Conservation (phyloP, 768 basidiomycete species). For the Russula ochroleuca region DNA sequence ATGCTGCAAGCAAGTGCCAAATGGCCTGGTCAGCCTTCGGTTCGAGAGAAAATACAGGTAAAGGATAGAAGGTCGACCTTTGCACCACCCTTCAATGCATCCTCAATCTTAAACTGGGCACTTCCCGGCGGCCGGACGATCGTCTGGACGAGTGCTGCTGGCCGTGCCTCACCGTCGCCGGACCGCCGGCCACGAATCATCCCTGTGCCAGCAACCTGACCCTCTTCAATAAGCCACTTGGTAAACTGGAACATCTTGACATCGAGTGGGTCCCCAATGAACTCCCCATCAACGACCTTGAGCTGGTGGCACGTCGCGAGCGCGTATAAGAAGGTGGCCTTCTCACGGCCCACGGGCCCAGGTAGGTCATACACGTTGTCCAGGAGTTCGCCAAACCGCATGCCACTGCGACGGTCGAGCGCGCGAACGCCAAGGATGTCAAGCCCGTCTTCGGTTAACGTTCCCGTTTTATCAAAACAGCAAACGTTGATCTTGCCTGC, state of each 20-base stretch:
- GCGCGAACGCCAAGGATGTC: constrained; percentile 93
- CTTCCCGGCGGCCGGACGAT: constrained; percentile 96
- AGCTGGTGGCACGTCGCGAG: constrained; percentile 95
- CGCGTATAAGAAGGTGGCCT: constrained; percentile 85
- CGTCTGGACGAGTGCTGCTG: constrained; percentile 89
- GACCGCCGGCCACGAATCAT: constrained; percentile 61
- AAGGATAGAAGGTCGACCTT: constrained; percentile 48
- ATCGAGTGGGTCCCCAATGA: constrained; percentile 95
- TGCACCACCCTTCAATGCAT: constrained; percentile 79
- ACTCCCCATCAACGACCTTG: constrained; percentile 79
- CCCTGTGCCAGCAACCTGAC: constrained; percentile 62
- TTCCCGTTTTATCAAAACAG: constrained; percentile 99
- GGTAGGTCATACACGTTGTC: constrained; percentile 77
- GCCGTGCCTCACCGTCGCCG: constrained; percentile 49
- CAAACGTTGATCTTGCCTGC: constrained; percentile 95
- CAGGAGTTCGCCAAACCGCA: constrained; percentile 84
- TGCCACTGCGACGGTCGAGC: constrained; percentile 57
- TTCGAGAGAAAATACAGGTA: not conserved
- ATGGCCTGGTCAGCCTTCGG: constrained; percentile 16
- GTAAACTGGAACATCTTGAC: constrained; percentile 99
- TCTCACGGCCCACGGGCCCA: constrained; percentile 56
- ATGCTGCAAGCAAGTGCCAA: constrained; percentile 48
- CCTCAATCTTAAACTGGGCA: constrained; percentile 83
- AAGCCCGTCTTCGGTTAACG: constrained; percentile 94
- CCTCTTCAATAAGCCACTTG: constrained; percentile 93